Percentiles rank a stretch among this genome's conserved stretches.
These are phyloP conservation scores for Vigna unguiculata DNA, from an alignment of 306 rosid genomes.

Conservation along the genomic window DNA sequence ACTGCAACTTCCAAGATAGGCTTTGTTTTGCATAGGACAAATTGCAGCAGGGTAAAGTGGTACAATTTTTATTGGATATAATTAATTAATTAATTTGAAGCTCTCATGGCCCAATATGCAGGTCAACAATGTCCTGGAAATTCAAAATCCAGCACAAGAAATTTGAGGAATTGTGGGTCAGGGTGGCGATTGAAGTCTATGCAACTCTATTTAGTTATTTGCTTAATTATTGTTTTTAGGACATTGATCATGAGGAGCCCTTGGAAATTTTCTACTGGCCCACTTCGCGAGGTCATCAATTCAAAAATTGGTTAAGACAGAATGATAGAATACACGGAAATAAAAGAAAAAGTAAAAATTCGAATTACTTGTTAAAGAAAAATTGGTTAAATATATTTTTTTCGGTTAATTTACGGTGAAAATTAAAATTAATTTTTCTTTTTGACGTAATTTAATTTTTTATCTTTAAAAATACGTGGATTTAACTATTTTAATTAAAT, in stretches of 20 bases:
- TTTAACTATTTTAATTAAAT: no score
- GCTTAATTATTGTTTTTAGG: not conserved
- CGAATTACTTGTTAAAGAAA: no score
- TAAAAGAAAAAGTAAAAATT: no score
- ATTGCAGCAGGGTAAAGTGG: slow-evolving; percentile 20
- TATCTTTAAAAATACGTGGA: no score
- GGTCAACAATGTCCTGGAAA: slow-evolving; percentile 21
- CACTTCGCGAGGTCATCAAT: not conserved
- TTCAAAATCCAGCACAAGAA: slow-evolving; percentile 4
- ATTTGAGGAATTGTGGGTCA: not conserved
- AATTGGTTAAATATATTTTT: no score
- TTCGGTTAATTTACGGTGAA: no score
- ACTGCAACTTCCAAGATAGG: slow-evolving; percentile 34
- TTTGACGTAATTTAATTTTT: no score
- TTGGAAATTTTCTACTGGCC: not conserved
- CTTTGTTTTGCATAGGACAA: slow-evolving; percentile 37
- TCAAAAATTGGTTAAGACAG: no score
- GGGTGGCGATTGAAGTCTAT: slow-evolving; percentile 15
- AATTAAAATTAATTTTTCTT: no score
- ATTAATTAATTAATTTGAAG: not conserved
- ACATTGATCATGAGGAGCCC: not conserved
- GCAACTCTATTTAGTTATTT: not conserved
- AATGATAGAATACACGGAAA: no score
- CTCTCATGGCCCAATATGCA: not conserved
- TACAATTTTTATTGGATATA: not conserved